Base-by-base conservation (phyloP, 371 early-diverging fungal genomes). In the Actinomortierella wolfii region DNA sequence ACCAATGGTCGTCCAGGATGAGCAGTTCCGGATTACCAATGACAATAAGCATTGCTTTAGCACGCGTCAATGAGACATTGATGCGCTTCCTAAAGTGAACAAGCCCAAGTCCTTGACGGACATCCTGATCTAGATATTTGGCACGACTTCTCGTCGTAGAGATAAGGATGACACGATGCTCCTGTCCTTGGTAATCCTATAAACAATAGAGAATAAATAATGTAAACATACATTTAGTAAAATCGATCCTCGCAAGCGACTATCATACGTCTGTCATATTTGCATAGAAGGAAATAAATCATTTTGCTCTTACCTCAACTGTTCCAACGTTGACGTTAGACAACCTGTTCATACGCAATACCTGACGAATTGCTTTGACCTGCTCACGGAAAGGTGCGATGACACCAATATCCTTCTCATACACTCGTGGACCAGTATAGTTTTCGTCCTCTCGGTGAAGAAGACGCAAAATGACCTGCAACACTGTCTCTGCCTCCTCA, bases 51-150 rank as follows among this genome's bases (percentile, higher is more conserved):
- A 79, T 63, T 11, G 78, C 74, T 63, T 55, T 69, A 3, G 85
- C 83, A 0, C 85, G 68, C 9, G 85, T 84, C 47, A 84, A 26
- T 0, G 83, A 81, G 13, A 84, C 85, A 51, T 84, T 84, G 57
- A 84, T 78, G 48, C 83, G 55, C 68, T 78, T 76, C 40, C 80
- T 67, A 51, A 64, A 63, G 18, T 71, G 62, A 8, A 82, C 68
- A 11, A 84, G 45, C 4, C 85, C 85, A 8, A 81, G 44, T 9
- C 78, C 74, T 28, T 56, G 56, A 9, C 58, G 60, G 9, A 76
- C 50, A 71, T 84, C 85, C 28, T 77, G 60, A 25, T 67, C 56
- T 24, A 82, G 46, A 58, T 68, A 71, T 44, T 64, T 58, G 3
- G 48, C 49, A 9, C 75, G 67, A 29, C 76, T 68, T n/a, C 85